Evolutionary conservation across 768 basidiomycete species (phyloP), one percentile per base, ranked within the genome.

Genomic region (Amanita phalloides): DNA sequence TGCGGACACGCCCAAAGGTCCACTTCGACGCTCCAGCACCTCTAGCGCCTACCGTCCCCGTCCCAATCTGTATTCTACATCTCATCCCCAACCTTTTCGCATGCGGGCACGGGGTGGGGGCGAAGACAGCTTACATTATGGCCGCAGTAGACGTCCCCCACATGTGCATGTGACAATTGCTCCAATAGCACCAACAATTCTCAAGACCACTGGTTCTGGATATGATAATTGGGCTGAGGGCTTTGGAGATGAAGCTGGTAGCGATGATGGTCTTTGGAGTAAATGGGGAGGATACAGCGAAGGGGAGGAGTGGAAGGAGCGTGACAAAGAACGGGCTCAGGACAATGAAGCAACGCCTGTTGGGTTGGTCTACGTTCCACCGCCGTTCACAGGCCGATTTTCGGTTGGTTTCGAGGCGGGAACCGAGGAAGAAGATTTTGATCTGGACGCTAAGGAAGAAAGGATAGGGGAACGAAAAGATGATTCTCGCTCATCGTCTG

Each of bases 351-450:
- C 71, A 48, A 72, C 76, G 0, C 77, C 80, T 1, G 81, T 86
- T 36, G 83, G 85, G 55, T 71, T 87, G 56, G 85, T 87, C 21
- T 87, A 86, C 60, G 81, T 82, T 13, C 85, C 85, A 1, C 72
- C 74, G 26, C 51, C 43, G 21, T 60, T 71, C 37, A 68, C 68
- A 49, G 67, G 67, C 54, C 64, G 68, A 23, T 75, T 70, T 55
- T 62, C 53, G 33, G 54, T 64, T 35, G 59, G 55, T 46, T 42
- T 54, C 23, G 66, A 61, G 32, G 54, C 55, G 25, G 57, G 55
- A 7, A 57, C 54, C 14, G 58, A 56, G 26, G 62, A 64, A 33
- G 55, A 51, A 14, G 57, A 48, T 10, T 51, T 61, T 7, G 53
- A 53, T 36, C 50, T 57, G 46, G 59, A 62, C 30, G 62, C 60